Conservation (phyloP, 805 yeast species). For the Ogataea neopini region DNA sequence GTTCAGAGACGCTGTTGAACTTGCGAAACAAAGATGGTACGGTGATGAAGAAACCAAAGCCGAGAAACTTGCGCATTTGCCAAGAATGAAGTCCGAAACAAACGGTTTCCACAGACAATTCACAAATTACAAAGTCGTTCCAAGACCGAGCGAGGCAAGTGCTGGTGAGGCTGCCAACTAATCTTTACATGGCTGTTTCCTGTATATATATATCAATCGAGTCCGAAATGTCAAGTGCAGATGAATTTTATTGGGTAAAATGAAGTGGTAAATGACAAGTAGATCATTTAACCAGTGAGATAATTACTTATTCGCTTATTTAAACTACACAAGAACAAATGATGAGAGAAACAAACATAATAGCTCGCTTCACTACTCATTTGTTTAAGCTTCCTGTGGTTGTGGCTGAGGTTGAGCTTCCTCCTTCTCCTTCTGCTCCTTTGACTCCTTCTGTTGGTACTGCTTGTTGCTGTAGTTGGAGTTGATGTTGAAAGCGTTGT, state of each 20-base stretch:
- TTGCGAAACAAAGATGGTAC: slow-evolving; percentile 49
- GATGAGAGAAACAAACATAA: background rate
- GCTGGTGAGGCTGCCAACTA: background rate
- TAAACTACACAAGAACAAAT: no score
- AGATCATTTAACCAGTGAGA: no score
- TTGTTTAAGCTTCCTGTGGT: slow-evolving; percentile 5
- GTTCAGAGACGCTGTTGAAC: slow-evolving; percentile 65
- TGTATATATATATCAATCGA: background rate
- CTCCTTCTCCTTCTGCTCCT: slow-evolving; percentile 7
- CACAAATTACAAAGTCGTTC: slow-evolving; percentile 33
- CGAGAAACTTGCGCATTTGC: slow-evolving; percentile 23
- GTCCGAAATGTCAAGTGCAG: no score
- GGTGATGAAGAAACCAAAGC: slow-evolving; percentile 19
- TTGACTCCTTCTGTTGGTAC: slow-evolving; percentile 10
- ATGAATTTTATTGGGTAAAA: no score
- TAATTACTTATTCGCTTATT: no score
- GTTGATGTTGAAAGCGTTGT: slow-evolving; percentile 39
- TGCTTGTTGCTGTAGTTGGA: slow-evolving; percentile 16
- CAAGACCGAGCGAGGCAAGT: slow-evolving; percentile 23
- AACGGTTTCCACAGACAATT: slow-evolving; percentile 35
- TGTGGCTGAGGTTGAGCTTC: slow-evolving; percentile 7
- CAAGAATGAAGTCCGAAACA: slow-evolving; percentile 31
- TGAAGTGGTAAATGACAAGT: no score
- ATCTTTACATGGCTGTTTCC: background rate
- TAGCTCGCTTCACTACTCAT: no score